phyloP scores from a whole-genome alignment of 768 basidiomycete genomes.

The Suillus clintonianus region DNA sequence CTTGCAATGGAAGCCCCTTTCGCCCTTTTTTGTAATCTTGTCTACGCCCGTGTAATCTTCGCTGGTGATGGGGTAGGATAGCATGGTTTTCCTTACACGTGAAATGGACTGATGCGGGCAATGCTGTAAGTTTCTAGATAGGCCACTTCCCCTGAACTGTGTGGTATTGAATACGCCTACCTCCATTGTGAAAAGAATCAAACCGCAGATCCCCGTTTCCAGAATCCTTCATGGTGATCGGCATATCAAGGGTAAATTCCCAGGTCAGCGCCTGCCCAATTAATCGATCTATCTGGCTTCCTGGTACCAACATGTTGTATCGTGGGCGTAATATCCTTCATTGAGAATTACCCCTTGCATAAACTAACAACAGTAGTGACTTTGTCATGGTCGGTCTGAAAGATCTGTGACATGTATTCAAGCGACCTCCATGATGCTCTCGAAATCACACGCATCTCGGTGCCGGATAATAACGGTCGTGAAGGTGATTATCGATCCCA shows the following conservation, averaged over 20 bases:
- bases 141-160: not conserved
- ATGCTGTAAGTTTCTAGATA: not conserved
- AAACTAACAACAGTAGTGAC: not conserved
- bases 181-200: not conserved
- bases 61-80: slow-evolving; percentile 1
- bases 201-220: slow-evolving; percentile 6
- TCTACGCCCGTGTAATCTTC: slow-evolving; percentile 5
- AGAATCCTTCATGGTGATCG: slow-evolving; percentile 4
- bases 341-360: not conserved
- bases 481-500: not conserved
- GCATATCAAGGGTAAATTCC: slow-evolving; percentile 1
- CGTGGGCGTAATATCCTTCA: not conserved
- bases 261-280: slow-evolving; percentile 1
- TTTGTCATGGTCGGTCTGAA: not conserved
- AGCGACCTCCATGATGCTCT: not conserved
- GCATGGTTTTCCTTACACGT: not conserved
- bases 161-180: not conserved
- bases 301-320: not conserved
- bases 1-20: slow-evolving; percentile 2
- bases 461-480: not conserved
- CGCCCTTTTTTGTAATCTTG: slow-evolving; percentile 1
- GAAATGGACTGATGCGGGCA: not conserved
- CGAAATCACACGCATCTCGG: not conserved
- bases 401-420: not conserved
- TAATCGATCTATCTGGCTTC: not conserved